Conservation (phyloP, 495 filamentous ascomycete genomes). For the Filosporella fistucella region DNA sequence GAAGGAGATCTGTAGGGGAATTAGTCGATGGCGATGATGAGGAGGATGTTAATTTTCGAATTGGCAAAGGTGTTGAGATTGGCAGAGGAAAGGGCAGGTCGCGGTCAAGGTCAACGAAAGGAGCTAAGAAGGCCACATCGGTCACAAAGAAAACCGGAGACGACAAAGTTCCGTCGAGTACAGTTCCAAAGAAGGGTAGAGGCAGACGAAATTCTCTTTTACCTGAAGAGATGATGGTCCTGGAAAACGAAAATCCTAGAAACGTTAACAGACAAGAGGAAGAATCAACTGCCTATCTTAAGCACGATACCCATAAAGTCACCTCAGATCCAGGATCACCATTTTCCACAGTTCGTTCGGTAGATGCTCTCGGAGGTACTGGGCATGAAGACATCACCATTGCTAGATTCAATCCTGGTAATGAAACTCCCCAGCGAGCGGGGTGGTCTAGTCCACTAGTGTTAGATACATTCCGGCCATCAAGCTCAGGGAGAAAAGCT, state of each 20-base stretch:
- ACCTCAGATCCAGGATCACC: constrained; percentile 2
- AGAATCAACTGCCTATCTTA: neutral
- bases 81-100: constrained; percentile 18
- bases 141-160: neutral
- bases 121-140: constrained; percentile 11
- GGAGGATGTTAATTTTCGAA: constrained; percentile 14
- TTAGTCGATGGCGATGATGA: constrained; percentile 20
- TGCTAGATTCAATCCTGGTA: constrained; percentile 19
- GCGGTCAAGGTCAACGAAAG: constrained; percentile 20
- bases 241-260: constrained; percentile 13
- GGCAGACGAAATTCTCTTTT: constrained; percentile 18
- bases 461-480: neutral
- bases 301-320: neutral
- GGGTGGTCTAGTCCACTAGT: constrained; percentile 23
- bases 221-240: constrained; percentile 23
- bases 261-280: constrained; percentile 1
- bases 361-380: constrained; percentile 4
- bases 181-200: constrained; percentile 12
- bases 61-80: constrained; percentile 16
- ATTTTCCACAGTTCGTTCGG: constrained; percentile 22
- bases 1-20: constrained; percentile 25
- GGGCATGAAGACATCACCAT: constrained; percentile 11
- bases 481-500: neutral
- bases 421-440: constrained; percentile 16
- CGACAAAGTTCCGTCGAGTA: constrained; percentile 5